phyloP scores from a whole-genome alignment of 768 basidiomycete species.

The Epithele typhae region DNA sequence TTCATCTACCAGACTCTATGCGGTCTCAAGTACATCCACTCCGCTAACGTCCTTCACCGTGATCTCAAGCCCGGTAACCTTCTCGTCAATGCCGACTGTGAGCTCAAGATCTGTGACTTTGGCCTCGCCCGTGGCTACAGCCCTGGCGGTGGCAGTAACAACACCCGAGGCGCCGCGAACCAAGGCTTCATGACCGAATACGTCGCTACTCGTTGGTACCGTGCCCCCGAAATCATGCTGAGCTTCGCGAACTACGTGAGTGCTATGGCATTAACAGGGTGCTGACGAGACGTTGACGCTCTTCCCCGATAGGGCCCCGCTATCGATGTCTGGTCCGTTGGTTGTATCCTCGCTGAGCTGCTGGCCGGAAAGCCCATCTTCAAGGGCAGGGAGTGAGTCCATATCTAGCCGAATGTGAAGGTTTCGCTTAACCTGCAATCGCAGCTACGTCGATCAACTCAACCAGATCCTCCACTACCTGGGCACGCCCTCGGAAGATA shows the following conservation, averaged over 20 bases:
- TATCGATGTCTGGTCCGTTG: conserved; percentile 96
- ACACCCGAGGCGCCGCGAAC: conserved; percentile 55
- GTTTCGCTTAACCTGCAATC: conserved; percentile 9
- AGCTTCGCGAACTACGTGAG: conserved; percentile 92
- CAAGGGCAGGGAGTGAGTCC: conserved; percentile 90
- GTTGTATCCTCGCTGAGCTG: conserved; percentile 92
- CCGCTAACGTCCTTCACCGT: conserved; percentile 94
- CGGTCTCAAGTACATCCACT: conserved; percentile 97
- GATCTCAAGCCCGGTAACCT: conserved; percentile 95
- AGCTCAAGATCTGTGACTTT: conserved; percentile 98
- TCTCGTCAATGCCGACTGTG: conserved; percentile 97
- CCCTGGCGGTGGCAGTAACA: conserved; percentile 72
- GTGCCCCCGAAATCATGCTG: conserved; percentile 98
- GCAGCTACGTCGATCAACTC: conserved; percentile 94
- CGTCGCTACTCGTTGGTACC: conserved; percentile 98
- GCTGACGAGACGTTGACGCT: no score
- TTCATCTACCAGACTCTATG: conserved; percentile 99
- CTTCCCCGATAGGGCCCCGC: conserved; percentile 60
- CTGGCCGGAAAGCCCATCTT: conserved; percentile 92
- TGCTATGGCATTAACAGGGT: conserved; percentile 12
- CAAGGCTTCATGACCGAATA: conserved; percentile 99
- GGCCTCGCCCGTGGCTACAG: conserved; percentile 94
- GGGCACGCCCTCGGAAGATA: conserved; percentile 97
- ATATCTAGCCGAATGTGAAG: no score
- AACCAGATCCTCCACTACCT: conserved; percentile 98